Conservation (phyloP, 768 basidiomycete species). For the Auriscalpium orientale region DNA sequence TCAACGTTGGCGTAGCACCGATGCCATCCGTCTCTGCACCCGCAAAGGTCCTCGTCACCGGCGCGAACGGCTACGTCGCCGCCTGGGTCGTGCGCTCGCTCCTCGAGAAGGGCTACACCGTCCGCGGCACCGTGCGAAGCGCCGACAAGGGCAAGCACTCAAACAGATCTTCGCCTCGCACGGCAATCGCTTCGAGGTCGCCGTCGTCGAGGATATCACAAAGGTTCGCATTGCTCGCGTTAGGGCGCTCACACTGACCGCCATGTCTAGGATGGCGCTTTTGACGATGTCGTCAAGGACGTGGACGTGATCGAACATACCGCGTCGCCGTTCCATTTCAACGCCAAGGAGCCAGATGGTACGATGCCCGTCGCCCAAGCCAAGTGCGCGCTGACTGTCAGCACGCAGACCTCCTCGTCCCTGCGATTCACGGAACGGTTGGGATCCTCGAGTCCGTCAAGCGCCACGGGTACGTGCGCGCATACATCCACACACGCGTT, state of each 20-base stretch:
- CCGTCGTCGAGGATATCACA: conserved; percentile 35
- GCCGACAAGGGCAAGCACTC: conserved; percentile 36
- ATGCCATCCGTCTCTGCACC: conserved; percentile 1
- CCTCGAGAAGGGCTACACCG: conserved; percentile 31
- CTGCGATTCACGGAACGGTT: background rate
- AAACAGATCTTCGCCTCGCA: conserved; percentile 27
- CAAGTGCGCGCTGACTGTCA: background rate
- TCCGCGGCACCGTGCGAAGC: conserved; percentile 38
- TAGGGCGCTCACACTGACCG: too few relatives aligned
- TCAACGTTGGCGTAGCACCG: too few relatives aligned
- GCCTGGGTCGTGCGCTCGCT: conserved; percentile 26
- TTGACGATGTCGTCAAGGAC: conserved; percentile 37
- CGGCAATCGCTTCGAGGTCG: conserved; percentile 32
- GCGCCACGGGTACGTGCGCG: background rate
- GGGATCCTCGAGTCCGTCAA: background rate
- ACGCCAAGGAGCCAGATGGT: conserved; percentile 12
- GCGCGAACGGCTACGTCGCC: conserved; percentile 14
- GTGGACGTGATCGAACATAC: conserved; percentile 32
- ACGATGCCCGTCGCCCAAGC: background rate
- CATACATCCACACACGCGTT: background rate
- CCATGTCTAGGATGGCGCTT: conserved; percentile 20
- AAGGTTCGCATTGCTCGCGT: background rate
- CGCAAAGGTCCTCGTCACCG: conserved; percentile 5
- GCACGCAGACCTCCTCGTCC: background rate
- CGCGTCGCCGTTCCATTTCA: conserved; percentile 27